Conservation (phyloP, 2,329 filamentous ascomycete species). For the Trichoderma atrobrunneum region DNA sequence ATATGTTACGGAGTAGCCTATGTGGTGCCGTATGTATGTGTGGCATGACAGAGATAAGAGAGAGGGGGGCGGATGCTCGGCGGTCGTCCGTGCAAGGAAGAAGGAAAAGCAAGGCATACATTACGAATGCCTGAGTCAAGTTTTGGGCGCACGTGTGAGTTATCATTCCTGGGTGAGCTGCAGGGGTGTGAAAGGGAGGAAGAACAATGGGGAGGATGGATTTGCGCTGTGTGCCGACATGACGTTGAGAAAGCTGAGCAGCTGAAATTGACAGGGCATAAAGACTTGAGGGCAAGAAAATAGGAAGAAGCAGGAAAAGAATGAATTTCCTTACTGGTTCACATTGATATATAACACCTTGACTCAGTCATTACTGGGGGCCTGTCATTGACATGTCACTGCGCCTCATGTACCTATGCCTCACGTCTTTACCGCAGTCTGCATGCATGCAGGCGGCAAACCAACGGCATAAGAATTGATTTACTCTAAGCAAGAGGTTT, state of each 20-base stretch:
- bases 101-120: neutral
- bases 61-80: neutral
- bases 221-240: neutral
- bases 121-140: constrained; percentile 3
- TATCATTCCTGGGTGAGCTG: neutral
- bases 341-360: neutral
- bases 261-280: neutral
- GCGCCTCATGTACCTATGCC: neutral
- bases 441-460: neutral
- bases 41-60: neutral
- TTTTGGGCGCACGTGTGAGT: neutral
- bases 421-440: neutral
- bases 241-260: neutral
- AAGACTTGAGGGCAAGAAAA: too few relatives aligned
- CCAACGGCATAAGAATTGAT: neutral
- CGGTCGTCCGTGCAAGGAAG: neutral
- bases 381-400: neutral
- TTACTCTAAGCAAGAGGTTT: neutral
- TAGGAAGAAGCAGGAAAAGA: too few relatives aligned
- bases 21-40: neutral
- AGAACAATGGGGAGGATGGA: neutral
- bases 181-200: neutral
- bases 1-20: neutral
- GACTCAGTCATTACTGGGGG: neutral
- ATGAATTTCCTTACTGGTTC: too few relatives aligned